phyloP scores from a whole-genome alignment of 441 rosid genomes.

The Gossypium trilobum region DNA sequence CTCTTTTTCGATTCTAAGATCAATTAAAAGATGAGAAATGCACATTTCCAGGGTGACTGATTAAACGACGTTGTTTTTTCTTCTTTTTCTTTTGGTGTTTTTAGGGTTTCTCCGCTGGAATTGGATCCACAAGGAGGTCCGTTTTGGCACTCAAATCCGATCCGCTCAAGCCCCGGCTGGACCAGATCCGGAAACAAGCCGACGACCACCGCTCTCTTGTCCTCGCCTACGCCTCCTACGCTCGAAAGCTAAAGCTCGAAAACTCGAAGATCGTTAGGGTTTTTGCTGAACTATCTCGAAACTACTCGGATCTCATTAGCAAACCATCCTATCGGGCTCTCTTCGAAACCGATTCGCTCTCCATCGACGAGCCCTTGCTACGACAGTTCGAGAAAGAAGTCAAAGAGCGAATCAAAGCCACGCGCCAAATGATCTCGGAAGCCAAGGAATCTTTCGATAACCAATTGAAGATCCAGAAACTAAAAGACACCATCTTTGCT shows the following conservation, averaged over 20 bases:
- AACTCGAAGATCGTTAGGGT: conserved; percentile 76
- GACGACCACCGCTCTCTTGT: conserved; percentile 77
- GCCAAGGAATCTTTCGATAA: conserved; percentile 91
- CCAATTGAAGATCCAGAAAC: conserved; percentile 85
- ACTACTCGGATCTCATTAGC: conserved; percentile 68
- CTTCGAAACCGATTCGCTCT: conserved; percentile 43
- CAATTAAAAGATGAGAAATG: neutral
- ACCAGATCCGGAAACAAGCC: conserved; percentile 91
- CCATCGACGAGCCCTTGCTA: conserved; percentile 56
- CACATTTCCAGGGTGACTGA: neutral
- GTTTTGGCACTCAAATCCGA: conserved; percentile 72
- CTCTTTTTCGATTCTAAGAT: neutral
- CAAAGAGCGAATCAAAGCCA: conserved; percentile 73
- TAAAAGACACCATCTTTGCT: conserved; percentile 74
- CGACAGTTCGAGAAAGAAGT: conserved; percentile 87
- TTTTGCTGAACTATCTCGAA: conserved; percentile 77
- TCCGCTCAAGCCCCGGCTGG: conserved; percentile 76
- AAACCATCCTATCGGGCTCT: conserved; percentile 57
- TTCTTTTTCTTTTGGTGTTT: neutral
- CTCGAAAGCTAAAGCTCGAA: conserved; percentile 88
- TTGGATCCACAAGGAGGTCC: conserved; percentile 60
- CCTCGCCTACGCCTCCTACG: conserved; percentile 80
- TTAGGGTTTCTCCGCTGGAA: conserved; percentile 37
- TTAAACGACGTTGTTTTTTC: neutral
- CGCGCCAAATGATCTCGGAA: conserved; percentile 81